These are phyloP conservation scores for Monilinia vaccinii-corymbosi DNA, from an alignment of 2,329 filamentous ascomycete species.

Conservation along the genomic window DNA sequence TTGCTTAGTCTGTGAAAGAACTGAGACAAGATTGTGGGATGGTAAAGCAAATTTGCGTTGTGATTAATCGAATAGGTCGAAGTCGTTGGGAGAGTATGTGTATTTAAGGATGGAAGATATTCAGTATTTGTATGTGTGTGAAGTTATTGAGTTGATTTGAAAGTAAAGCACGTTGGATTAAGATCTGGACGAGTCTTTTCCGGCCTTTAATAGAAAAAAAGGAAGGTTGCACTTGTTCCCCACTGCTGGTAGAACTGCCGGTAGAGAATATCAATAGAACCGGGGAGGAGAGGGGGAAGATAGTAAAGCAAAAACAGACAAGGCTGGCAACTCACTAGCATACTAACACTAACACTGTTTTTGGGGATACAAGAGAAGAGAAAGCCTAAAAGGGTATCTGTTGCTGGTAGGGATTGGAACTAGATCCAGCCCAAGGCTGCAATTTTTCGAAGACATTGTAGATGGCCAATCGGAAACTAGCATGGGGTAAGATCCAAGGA, in stretches of 20 bases:
- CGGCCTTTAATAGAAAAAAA: neutral
- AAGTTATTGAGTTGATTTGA: neutral
- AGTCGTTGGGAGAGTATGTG: neutral
- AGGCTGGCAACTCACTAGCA: neutral
- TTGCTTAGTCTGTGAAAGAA: neutral
- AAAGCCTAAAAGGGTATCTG: neutral
- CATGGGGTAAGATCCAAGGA: neutral
- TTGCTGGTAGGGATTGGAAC: neutral
- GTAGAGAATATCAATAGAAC: neutral
- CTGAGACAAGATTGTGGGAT: neutral
- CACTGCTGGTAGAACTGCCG: neutral
- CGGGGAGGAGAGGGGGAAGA: neutral
- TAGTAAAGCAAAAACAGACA: conserved; percentile 8
- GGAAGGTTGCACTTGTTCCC: neutral
- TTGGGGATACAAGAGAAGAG: too few relatives aligned
- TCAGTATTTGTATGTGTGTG: conserved; percentile 1
- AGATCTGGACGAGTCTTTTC: conserved; percentile 2
- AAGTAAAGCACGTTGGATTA: neutral
- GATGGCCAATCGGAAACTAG: conserved; percentile 3
- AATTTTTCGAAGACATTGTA: conserved; percentile 2
- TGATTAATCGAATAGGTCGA: neutral
- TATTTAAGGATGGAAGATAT: neutral
- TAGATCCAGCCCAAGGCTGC: conserved; percentile 1
- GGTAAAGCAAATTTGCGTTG: neutral
- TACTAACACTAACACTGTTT: neutral